phyloP scores from a whole-genome alignment of 306 rosid species.

The Betula pendula region DNA sequence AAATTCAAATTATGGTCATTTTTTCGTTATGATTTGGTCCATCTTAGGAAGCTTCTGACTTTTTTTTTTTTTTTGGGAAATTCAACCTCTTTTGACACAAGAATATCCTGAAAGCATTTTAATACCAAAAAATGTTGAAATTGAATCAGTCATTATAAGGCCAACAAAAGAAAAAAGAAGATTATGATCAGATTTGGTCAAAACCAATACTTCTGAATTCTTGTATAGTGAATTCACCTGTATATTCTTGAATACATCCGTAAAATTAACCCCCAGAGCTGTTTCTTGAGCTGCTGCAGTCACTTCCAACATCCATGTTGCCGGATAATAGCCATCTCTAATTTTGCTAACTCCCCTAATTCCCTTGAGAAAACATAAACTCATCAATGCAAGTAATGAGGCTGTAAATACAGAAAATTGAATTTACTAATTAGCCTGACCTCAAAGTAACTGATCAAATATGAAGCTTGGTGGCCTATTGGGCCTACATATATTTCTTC shows the following conservation, averaged over 20 bases:
- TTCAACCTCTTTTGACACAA: too few relatives aligned
- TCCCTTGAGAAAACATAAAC: constrained; percentile 39
- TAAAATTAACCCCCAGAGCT: constrained; percentile 57
- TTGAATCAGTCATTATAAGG: too few relatives aligned
- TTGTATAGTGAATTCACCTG: constrained; percentile 34
- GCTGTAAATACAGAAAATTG: background rate
- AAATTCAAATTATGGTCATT: background rate
- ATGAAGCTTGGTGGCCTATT: constrained; percentile 58
- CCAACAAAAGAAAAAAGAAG: too few relatives aligned
- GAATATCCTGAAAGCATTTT: too few relatives aligned
- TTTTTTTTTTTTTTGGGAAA: background rate
- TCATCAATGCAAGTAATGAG: background rate
- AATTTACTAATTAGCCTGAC: constrained; percentile 29
- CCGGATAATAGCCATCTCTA: constrained; percentile 80
- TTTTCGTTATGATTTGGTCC: too few relatives aligned
- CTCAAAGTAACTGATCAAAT: constrained; percentile 73
- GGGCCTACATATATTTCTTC: constrained; percentile 76
- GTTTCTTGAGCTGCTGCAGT: constrained; percentile 72
- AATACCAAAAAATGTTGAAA: too few relatives aligned
- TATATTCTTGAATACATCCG: constrained; percentile 53
- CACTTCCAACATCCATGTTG: constrained; percentile 96
- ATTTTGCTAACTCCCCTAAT: constrained; percentile 71
- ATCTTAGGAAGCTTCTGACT: background rate
- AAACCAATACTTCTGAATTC: too few relatives aligned
- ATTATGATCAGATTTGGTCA: too few relatives aligned